Evolutionary conservation across 2,329 filamentous ascomycete genomes (phyloP).

Genomic region (Fusarium sp.): DNA sequence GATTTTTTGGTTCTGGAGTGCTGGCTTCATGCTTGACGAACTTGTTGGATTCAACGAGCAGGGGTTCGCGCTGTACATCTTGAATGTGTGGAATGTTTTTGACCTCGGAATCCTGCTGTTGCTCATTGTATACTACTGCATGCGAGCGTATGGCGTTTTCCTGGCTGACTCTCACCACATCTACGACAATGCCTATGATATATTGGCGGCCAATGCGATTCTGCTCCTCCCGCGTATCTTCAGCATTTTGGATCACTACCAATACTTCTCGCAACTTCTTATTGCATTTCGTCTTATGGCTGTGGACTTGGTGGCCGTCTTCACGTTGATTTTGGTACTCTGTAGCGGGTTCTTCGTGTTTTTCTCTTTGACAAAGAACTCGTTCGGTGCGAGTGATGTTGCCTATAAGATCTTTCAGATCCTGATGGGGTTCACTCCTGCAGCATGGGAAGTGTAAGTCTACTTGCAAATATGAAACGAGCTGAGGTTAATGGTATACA

Average conservation of each 20-base stretch:
- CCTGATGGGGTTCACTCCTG: conserved; percentile 93
- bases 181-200: conserved; percentile 89
- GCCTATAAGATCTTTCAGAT: conserved; percentile 94
- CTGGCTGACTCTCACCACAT: conserved; percentile 78
- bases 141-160: conserved; percentile 88
- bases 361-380: conserved; percentile 81
- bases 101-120: conserved; percentile 89
- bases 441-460: conserved; percentile 86
- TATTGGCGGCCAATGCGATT: conserved; percentile 91
- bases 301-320: conserved; percentile 84
- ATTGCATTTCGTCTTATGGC: conserved; percentile 97
- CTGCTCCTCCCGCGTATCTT: conserved; percentile 90
- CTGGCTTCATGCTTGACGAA: conserved; percentile 96
- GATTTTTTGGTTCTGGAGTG: conserved; percentile 97
- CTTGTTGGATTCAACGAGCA: conserved; percentile 96
- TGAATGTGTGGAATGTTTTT: conserved; percentile 98
- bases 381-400: conserved; percentile 76
- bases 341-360: conserved; percentile 97
- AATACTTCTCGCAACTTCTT: conserved; percentile 93
- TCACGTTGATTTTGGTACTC: conserved; percentile 83
- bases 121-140: conserved; percentile 87
- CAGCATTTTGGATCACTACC: conserved; percentile 92
- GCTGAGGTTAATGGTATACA: conserved; percentile 40
- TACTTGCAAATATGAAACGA: not conserved
- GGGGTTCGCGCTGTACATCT: conserved; percentile 94